Evolutionary conservation across 129 eudicot species (phyloP), one percentile per base, ranked within the genome.

Genomic region (sunflower (Helianthus annuus)): DNA sequence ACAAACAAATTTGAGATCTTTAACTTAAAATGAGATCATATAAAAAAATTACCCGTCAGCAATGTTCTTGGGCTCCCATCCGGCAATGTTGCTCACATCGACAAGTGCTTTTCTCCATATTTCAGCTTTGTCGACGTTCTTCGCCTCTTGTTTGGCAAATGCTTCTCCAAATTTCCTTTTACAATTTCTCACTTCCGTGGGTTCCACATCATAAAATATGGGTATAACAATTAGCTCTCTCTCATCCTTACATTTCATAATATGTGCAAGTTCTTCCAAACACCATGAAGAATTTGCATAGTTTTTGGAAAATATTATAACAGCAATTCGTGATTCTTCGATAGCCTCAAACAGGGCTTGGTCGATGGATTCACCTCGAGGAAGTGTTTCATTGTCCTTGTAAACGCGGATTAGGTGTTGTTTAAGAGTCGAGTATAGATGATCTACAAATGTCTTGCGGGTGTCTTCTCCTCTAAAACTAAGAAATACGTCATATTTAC

Each of bases 401-500:
- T 51, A 51, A 14, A 15, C 6, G 0, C 15, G 56, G 19, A 51
- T 14, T 51, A 13, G 56, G 19, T 16, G 56, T 14, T 51, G 19
- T n/a, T 3, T 6, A 51, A 51, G 56, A 51, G 10, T 7, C 0
- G 56, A n/a, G 56, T 51, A 51, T 0, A 51, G 7, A 51, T 51
- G 56, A 51, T 51, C 56, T n/a, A 51, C 56, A 51, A 51, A 51
- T 1, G 56, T 51, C 22, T 51, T 51, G 19, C 56, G 56, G 0
- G 8, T 14, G 22, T 51, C 56, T n/a, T 51, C 56, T 51, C 56
- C 56, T 51, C 56, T n/a, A n/a, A 51, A 51, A n/a, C 56, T 51
- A 51, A 51, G 22, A 51, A 51, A 51, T 14, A 51, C 56, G 2
- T 51, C 56, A n/a, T 51, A 51, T n/a, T 49, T 49, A 5, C 55